Evolutionary conservation across 2,329 filamentous ascomycete species (phyloP), one percentile per base, ranked within the genome.

Genomic region (Simplicillium aogashimaense): DNA sequence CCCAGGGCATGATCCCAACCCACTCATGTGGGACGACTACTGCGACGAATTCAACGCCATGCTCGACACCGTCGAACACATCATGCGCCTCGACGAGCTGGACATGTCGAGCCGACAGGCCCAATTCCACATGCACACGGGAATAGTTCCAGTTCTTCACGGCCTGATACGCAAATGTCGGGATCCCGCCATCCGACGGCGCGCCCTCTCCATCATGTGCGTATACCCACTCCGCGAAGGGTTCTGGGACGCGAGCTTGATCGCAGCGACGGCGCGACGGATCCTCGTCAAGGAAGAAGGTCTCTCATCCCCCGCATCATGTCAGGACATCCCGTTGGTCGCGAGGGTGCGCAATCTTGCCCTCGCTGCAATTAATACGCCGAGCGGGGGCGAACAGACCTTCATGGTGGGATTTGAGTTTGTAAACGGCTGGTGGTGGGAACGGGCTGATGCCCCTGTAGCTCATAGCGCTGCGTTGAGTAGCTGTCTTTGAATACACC

Each of bases 121-220:
- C 3, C 41, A 39, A 12, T 43, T 43, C 25, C 38, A 41, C 18
- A 43, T 43, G 38, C 39, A 41, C 29, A 20, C 42, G 17, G 42
- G 42, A 2, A 32, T 36, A 15, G 42, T 43, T 5, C 35, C 29
- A 6, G 31, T 43, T 2, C 1, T 43, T 14, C 40, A 43, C 12
- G 42, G 38, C 5, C 4, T 43, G 14, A 29, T 40, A n/a, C 35
- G 36, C 7, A 43, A 43, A 12, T 40, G 42, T 18, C 34, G 42
- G 8, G 38, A 43, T 9, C 9, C 32, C 20, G 38, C 35, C 3
- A 29, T 43, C 7, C 42, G 42, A 1, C n/a, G n/a, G 33, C 38
- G 35, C 11, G 42, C 42, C 1, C 28, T 40, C 3, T 35, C 13
- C 17, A 17, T 43, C n/a, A 33, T 43, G 13, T 31, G 35, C 11